Evolutionary conservation across 768 basidiomycete genomes (phyloP), one percentile per base, ranked within the genome.

Genomic region (Lactifluus hygrophoroides): DNA sequence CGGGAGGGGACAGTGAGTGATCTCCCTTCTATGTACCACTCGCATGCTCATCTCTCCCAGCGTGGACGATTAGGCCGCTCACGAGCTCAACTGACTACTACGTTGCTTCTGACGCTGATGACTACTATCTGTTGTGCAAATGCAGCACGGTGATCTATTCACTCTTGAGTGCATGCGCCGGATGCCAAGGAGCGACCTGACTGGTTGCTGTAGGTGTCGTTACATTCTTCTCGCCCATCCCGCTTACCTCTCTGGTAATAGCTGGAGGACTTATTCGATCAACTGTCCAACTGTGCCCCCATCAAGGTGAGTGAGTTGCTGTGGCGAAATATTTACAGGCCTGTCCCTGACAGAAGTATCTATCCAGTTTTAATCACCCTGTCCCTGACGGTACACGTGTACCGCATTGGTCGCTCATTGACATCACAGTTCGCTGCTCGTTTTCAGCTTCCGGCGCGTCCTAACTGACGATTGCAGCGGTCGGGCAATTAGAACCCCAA

Each of bases 331-430:
- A n/a, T 40, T 19, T 13, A n/a, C 17, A 5, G 16, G 11, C n/a
- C n/a, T 7, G 2, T 23, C 4, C 27, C 38, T 40, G 50, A 30
- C 5, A 8, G 27, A 5, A n/a, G 17, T 17, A 51, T 32, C n/a
- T 25, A 10, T 23, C 8, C 42, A 54, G 58, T 3, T 60, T 60
- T n/a, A 42, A 47, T 7, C 50, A 51, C 23, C 42, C 53, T 16
- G 19, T 60, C 7, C 58, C 58, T 19, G 7, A 19, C 5, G 58
- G 53, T 35, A 59, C 53, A 14, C n/a, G 13, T 10, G 58, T 59
- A 28, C 48, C 40, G 1, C 32, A 44, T 10, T 59, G 58, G 52
- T 30, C 52, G 21, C 37, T 49, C 32, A 4, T 48, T 2, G 40
- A 54, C 9, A 8, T 44, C 42, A 49, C 25, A 21, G 58, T 59